Evolutionary conservation across 1,139 yeast species (phyloP).

Genomic region (Taphrina deformans): DNA sequence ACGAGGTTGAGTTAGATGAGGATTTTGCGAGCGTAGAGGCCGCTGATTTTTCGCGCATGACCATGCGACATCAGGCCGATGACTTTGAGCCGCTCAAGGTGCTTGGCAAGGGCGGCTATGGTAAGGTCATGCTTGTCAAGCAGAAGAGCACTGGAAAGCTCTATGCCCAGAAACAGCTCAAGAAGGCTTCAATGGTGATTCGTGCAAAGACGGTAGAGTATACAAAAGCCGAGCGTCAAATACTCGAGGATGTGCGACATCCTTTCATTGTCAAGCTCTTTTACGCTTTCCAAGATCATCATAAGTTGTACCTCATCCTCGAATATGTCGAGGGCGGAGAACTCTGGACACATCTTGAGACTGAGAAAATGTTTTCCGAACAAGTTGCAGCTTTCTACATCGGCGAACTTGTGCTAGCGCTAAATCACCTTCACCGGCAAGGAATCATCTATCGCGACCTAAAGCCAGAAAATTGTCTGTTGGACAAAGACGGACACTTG

Average conservation of each 20-base stretch:
- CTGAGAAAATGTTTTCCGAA: conserved; percentile 80
- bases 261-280: conserved; percentile 88
- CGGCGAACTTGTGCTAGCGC: conserved; percentile 86
- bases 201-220: conserved; percentile 55
- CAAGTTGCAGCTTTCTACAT: conserved; percentile 86
- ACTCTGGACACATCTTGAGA: conserved; percentile 98
- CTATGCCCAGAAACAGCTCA: conserved; percentile 86
- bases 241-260: conserved; percentile 78
- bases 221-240: conserved; percentile 70
- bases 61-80: conserved; percentile 44
- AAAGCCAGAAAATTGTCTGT: conserved; percentile 87
- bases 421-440: conserved; percentile 89
- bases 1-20: conserved; percentile 20
- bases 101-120: conserved; percentile 89
- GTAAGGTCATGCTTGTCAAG: conserved; percentile 78
- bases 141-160: conserved; percentile 64
- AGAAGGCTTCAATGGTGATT: conserved; percentile 70
- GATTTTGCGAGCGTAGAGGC: conserved; percentile 10
- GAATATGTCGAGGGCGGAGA: conserved; percentile 98
- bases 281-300: conserved; percentile 97
- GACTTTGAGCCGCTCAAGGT: conserved; percentile 80
- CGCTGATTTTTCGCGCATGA: conserved; percentile 41
- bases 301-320: conserved; percentile 95
- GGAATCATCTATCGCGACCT: conserved; percentile 96
- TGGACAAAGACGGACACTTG: conserved; percentile 90